Percentiles rank a stretch among this genome's conserved stretches.
phyloP scores from a whole-genome alignment of 2,329 filamentous ascomycete species.

The Thielaviopsis ethacetica region DNA sequence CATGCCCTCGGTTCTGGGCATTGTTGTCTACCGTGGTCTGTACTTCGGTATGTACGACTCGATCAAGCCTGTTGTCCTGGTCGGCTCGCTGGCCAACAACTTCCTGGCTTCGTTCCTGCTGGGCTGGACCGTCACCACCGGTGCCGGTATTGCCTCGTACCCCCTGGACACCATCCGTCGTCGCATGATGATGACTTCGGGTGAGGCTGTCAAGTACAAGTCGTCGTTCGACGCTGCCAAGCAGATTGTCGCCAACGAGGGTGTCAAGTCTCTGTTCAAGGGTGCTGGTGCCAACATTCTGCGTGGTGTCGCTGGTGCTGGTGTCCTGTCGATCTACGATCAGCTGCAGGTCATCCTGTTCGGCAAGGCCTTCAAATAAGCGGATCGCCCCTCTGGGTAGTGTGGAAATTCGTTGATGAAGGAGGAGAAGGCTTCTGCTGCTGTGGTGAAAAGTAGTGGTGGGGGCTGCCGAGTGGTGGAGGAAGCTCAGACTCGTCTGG shows the following conservation, averaged over 20 bases:
- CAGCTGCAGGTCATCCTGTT: conserved; percentile 98
- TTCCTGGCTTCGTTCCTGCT: conserved; percentile 99
- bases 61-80: conserved; percentile 95
- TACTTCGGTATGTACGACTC: conserved; percentile 99
- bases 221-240: conserved; percentile 84
- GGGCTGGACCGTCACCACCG: conserved; percentile 98
- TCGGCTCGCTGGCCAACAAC: conserved; percentile 85
- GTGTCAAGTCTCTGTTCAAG: conserved; percentile 99
- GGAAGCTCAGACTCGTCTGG: no score
- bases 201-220: conserved; percentile 99
- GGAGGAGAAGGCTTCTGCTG: background rate
- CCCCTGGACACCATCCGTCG: conserved; percentile 99
- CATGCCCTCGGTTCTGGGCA: conserved; percentile 97
- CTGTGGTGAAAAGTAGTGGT: background rate
- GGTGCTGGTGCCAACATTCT: conserved; percentile 99
- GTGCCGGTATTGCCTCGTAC: conserved; percentile 99
- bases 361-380: conserved; percentile 95
- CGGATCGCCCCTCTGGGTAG: conserved; percentile 22
- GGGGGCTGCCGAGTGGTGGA: no score
- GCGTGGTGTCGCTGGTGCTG: conserved; percentile 99
- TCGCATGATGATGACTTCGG: conserved; percentile 99
- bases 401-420: background rate
- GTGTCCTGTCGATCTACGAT: conserved; percentile 99
- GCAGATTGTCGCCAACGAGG: conserved; percentile 96
- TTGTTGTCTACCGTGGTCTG: conserved; percentile 99